These are phyloP conservation scores for Cladosporium sp. DNA, from an alignment of 2,329 filamentous ascomycete genomes.

Conservation along the genomic window DNA sequence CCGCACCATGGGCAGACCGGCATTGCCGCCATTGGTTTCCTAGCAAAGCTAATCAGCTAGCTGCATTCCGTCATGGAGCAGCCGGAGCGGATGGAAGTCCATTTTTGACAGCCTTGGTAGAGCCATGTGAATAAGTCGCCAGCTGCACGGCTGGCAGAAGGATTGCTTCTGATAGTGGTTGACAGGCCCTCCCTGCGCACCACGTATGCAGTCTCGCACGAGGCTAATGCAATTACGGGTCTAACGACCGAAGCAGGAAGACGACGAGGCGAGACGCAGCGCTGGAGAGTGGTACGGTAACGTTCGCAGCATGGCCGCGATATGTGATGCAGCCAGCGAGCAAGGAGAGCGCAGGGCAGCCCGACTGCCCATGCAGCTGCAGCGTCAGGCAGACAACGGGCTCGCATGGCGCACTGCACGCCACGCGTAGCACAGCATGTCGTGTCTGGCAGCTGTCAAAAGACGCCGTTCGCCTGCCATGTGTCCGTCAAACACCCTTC, in stretches of 20 bases:
- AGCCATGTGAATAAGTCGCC: not conserved
- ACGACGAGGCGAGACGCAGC: not conserved
- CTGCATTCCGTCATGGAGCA: conserved; percentile 22
- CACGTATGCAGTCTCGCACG: not conserved
- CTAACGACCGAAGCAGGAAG: not conserved
- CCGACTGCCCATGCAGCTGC: conserved; percentile 6
- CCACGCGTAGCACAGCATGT: not conserved
- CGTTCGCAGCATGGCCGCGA: conserved; percentile 1
- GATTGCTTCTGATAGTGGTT: not conserved
- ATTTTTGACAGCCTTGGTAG: conserved; percentile 1
- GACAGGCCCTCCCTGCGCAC: not conserved
- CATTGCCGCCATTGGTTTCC: conserved; percentile 27
- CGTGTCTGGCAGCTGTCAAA: conserved; percentile 10
- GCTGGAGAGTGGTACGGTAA: not conserved
- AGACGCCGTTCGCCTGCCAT: not conserved
- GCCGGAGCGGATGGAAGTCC: not conserved
- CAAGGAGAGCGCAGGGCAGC: conserved; percentile 1
- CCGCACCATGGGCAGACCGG: conserved; percentile 8
- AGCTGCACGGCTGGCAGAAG: not conserved
- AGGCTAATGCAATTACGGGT: not conserved
- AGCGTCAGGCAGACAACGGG: conserved; percentile 6
- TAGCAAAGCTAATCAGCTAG: conserved; percentile 29
- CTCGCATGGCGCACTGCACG: conserved; percentile 2
- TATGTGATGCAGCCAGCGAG: not conserved
- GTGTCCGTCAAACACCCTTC: not conserved